A percentile compares a stretch with the other conserved stretches of the same genome.
phyloP scores from a whole-genome alignment of 73 alveolate species.

The Paramecium biaurelia region DNA sequence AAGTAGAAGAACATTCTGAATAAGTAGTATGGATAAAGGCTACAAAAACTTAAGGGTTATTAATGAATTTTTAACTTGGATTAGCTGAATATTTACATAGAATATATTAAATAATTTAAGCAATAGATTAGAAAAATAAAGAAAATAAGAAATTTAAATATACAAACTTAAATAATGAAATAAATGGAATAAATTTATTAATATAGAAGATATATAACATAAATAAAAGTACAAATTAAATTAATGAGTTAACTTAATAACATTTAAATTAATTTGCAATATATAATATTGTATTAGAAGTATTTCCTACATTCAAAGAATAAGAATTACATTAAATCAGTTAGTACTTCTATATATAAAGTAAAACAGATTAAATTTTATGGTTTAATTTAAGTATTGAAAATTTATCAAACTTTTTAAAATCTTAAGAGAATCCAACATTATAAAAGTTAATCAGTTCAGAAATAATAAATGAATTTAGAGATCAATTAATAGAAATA shows the following conservation, averaged over 20 bases:
- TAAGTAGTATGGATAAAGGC: conserved; percentile 27
- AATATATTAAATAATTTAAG: not conserved
- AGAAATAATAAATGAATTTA: not conserved
- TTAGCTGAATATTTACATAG: conserved; percentile 36
- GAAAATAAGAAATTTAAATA: conserved; percentile 40
- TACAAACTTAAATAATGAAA: not conserved
- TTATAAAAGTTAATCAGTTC: not conserved
- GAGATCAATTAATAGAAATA: not conserved
- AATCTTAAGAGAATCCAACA: not conserved
- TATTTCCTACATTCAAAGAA: not conserved
- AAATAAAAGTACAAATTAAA: not conserved
- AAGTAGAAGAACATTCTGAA: conserved; percentile 19
- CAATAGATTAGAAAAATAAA: conserved; percentile 19
- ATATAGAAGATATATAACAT: not conserved
- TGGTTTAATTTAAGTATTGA: conserved; percentile 13
- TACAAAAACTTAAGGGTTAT: conserved; percentile 33
- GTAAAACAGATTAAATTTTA: conserved; percentile 52
- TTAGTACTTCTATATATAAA: not conserved
- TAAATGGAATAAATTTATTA: not conserved
- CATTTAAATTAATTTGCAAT: conserved; percentile 8
- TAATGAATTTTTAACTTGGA: conserved; percentile 43
- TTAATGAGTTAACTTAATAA: not conserved
- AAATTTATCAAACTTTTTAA: not conserved
- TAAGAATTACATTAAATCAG: not conserved
- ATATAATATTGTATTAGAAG: not conserved